Conservation (phyloP, 2,329 filamentous ascomycete species). For the Stachybotrys elegans region DNA sequence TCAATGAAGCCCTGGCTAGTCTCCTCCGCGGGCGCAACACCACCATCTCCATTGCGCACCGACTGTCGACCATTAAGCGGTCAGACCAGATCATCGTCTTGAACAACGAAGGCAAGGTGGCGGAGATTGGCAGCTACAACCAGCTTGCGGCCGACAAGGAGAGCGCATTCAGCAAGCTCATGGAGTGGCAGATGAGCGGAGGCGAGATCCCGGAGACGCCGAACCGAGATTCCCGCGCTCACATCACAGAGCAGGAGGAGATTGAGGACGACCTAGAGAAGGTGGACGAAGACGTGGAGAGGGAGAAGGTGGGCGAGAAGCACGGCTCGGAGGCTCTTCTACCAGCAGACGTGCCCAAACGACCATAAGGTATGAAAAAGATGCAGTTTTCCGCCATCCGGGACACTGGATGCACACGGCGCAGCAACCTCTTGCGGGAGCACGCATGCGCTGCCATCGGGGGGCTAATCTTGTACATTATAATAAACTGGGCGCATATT, state of each 20-base stretch:
- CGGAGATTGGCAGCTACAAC: slow-evolving; percentile 81
- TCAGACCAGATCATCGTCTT: slow-evolving; percentile 94
- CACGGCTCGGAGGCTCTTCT: too few species aligned
- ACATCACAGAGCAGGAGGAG: slow-evolving; percentile 47
- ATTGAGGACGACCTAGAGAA: slow-evolving; percentile 39
- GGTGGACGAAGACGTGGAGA: slow-evolving; percentile 24
- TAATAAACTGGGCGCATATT: too few species aligned
- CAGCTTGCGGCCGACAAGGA: slow-evolving; percentile 67
- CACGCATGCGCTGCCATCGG: too few species aligned
- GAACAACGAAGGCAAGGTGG: slow-evolving; percentile 78
- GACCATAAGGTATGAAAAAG: too few species aligned
- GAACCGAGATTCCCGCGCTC: slow-evolving; percentile 24
- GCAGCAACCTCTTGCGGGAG: too few species aligned
- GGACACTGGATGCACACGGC: too few species aligned
- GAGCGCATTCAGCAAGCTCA: slow-evolving; percentile 88
- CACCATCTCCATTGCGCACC: slow-evolving; percentile 95
- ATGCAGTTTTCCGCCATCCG: too few species aligned
- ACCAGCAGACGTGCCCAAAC: background rate
- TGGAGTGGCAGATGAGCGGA: slow-evolving; percentile 98
- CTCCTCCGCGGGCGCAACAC: slow-evolving; percentile 86
- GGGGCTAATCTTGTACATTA: too few species aligned
- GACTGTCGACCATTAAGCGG: slow-evolving; percentile 92
- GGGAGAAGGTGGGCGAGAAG: slow-evolving; percentile 22
- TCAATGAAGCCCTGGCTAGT: slow-evolving; percentile 81
- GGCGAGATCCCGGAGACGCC: slow-evolving; percentile 54